Percentiles rank a stretch among this genome's conserved stretches.
Conservation (phyloP, 306 rosid genomes). For the Trifolium fragiferum region DNA sequence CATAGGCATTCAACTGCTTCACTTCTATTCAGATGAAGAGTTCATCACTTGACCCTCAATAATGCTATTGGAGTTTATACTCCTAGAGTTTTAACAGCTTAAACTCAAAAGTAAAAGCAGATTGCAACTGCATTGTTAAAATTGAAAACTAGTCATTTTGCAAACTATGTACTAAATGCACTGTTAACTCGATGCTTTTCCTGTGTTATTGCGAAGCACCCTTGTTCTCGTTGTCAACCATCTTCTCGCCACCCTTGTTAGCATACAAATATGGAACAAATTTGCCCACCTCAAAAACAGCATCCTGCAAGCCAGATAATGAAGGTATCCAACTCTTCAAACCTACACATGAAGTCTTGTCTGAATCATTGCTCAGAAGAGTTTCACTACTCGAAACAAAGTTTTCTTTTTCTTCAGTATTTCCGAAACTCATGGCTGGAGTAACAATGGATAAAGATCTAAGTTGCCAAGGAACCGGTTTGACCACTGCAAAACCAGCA, state of each 20-base stretch:
- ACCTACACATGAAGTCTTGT: conserved; percentile 41
- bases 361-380: conserved; percentile 44
- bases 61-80: neutral
- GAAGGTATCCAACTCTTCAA: conserved; percentile 60
- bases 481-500: conserved; percentile 23
- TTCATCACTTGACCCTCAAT: neutral
- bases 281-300: conserved; percentile 56
- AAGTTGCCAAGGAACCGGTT: conserved; percentile 34
- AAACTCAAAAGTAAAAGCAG: neutral
- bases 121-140: neutral
- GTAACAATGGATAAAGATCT: conserved; percentile 48
- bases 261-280: conserved; percentile 76
- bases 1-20: too few relatives aligned
- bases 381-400: conserved; percentile 45
- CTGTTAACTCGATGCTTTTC: conserved; percentile 36
- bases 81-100: neutral
- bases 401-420: conserved; percentile 61
- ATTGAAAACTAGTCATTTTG: neutral
- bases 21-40: too few relatives aligned
- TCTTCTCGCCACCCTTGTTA: conserved; percentile 62
- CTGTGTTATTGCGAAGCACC: conserved; percentile 44
- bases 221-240: conserved; percentile 56
- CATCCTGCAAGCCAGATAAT: conserved; percentile 49
- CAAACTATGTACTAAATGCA: neutral
- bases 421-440: conserved; percentile 57